Evolutionary conservation across 495 filamentous ascomycete genomes (phyloP).

Genomic region (Astrocystis sublimbata): DNA sequence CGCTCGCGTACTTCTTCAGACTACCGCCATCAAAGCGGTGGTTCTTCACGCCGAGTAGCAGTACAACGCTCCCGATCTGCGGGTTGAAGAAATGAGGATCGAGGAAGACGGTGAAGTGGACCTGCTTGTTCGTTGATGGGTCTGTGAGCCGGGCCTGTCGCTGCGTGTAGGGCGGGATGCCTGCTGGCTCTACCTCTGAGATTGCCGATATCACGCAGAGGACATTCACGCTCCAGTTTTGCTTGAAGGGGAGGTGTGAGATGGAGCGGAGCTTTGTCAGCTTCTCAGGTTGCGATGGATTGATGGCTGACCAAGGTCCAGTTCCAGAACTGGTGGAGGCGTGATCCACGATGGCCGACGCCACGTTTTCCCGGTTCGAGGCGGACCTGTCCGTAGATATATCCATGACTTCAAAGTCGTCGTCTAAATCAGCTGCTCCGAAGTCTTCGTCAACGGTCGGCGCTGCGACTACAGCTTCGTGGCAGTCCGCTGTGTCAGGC

Average conservation of each 20-base stretch:
- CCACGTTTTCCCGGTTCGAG: constrained; percentile 24
- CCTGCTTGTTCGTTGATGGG: constrained; percentile 43
- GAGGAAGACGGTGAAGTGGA: constrained; percentile 46
- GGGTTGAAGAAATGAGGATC: constrained; percentile 46
- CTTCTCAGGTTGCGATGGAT: constrained; percentile 35
- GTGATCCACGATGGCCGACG: constrained; percentile 9
- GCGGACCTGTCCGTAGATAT: constrained; percentile 20
- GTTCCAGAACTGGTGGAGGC: background rate
- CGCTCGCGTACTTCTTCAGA: constrained; percentile 50
- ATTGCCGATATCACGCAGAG: constrained; percentile 44
- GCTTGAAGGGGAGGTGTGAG: constrained; percentile 47
- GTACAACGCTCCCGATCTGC: constrained; percentile 39
- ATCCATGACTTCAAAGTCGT: constrained; percentile 34
- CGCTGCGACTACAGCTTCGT: background rate
- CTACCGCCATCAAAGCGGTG: constrained; percentile 49
- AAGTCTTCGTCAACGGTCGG: constrained; percentile 9
- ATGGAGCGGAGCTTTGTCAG: constrained; percentile 44
- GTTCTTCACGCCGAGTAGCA: constrained; percentile 50
- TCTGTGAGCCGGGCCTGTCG: constrained; percentile 45
- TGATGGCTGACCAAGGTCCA: constrained; percentile 29
- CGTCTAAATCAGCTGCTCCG: constrained; percentile 24
- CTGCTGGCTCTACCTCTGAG: constrained; percentile 39
- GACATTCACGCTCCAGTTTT: constrained; percentile 52
- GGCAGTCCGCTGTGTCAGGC: background rate
- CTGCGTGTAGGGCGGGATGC: constrained; percentile 42